Base-by-base conservation (phyloP, 164 flowering plant species). In the Chloranthus sessilifolius region DNA sequence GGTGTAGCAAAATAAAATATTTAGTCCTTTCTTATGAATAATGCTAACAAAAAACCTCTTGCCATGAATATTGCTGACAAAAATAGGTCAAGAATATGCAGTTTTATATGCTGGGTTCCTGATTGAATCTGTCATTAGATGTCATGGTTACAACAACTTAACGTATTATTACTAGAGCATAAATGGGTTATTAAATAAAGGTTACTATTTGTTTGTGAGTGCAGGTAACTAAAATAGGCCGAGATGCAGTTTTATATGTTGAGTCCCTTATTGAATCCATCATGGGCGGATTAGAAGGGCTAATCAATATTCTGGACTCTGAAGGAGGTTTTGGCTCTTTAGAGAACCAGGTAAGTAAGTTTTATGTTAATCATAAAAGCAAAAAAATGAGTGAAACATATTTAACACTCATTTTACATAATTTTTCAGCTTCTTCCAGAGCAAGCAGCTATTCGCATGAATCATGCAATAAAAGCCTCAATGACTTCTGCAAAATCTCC, bases 201-300 rank as follows among this genome's bases (percentile, higher is more conserved):
- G 17, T 10, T 30, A 17, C 38, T 50, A 16, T 33, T 40, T 15
- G 21, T 5, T 15, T 27, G 1, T 41, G n/a, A 33, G 47, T 58
- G 38, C 86, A 92, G 98, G 71, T 84, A 5, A 74, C 95, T 38
- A 92, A 78, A 77, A 80, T 89, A 71, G 99, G 99, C 19, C 79
- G 99, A 46, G 99, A 92, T 80, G 91, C 99, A 39, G 89, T 92
- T 50, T 65, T 81, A 38, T 92, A 92, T 69, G 99, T 92, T 38
- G 99, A 92, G 44, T 92, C 97, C 51, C 91, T 92, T 28, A 82
- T 92, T 58, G 99, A 92, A 63, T 88, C 97, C 33, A 81, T 92
- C 61, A 89, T 92, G 97, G 99, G 99, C 55, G 99, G 99, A 62
- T 62, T 92, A 70, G 99, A 92, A 69, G 99, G 99, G 19, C 63